Conservation (phyloP, 73 alveolate genomes). For the Urostyla sp. region DNA sequence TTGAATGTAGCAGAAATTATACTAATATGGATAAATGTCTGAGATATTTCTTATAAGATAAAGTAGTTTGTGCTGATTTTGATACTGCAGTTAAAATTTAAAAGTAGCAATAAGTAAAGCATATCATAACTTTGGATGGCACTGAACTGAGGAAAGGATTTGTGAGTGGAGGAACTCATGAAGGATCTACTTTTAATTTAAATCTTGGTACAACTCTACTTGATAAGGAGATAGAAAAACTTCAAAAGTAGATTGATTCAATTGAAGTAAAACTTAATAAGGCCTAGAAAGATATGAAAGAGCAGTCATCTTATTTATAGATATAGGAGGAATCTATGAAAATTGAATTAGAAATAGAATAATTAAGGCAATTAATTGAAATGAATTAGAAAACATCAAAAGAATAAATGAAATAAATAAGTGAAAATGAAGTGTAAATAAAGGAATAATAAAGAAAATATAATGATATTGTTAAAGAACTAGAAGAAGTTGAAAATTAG, state of each 20-base stretch:
- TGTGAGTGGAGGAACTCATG: slow-evolving; percentile 87
- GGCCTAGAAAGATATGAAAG: no score
- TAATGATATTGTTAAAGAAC: slow-evolving; percentile 2
- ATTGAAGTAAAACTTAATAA: no score
- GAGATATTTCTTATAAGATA: slow-evolving; percentile 78
- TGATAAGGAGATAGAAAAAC: slow-evolving; percentile 45
- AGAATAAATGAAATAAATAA: no score
- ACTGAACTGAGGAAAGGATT: slow-evolving; percentile 78
- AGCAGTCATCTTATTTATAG: no score
- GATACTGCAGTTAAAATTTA: slow-evolving; percentile 69
- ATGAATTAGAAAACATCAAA: no score
- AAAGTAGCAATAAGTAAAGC: slow-evolving; percentile 80
- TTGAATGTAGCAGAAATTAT: slow-evolving; percentile 71
- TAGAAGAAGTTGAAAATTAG: neutral
- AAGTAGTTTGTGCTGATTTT: slow-evolving; percentile 79
- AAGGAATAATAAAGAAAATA: no score
- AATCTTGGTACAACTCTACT: slow-evolving; percentile 28
- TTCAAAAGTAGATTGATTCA: no score
- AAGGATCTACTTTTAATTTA: slow-evolving; percentile 32
- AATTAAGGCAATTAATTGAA: no score
- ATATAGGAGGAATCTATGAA: no score
- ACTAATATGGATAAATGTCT: slow-evolving; percentile 81
- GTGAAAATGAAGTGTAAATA: no score
- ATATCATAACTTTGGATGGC: slow-evolving; percentile 89
- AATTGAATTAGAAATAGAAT: no score